A percentile compares a stretch with the other conserved stretches of the same genome.
These are phyloP conservation scores for Rhododendron henanense DNA, from an alignment of 148 eudicot species.

Conservation along the genomic window DNA sequence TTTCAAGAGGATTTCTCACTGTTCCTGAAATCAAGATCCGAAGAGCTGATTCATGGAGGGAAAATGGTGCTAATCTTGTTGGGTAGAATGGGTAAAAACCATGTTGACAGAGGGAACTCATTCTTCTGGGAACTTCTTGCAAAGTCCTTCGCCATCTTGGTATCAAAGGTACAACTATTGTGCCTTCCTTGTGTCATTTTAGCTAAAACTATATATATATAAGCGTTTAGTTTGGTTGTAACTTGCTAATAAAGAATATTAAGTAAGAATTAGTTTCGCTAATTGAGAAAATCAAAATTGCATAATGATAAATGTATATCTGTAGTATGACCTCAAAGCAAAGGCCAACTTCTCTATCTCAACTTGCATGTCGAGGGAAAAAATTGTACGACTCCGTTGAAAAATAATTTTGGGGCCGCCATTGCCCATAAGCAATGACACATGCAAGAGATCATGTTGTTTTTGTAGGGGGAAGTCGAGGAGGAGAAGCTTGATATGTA, in stretches of 20 bases:
- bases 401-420: not conserved
- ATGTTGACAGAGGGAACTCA: conserved; percentile 69
- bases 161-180: conserved; percentile 38
- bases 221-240: too few relatives aligned
- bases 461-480: conserved; percentile 52
- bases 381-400: not conserved
- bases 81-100: conserved; percentile 51
- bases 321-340: not conserved
- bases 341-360: not conserved
- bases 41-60: conserved; percentile 59
- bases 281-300: not conserved
- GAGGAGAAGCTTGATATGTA: conserved; percentile 67
- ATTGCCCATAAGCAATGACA: not conserved
- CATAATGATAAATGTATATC: not conserved
- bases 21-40: conserved; percentile 59
- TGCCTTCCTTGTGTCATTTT: not conserved
- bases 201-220: not conserved
- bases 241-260: too few relatives aligned
- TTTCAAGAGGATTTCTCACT: conserved; percentile 62
- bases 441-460: not conserved
- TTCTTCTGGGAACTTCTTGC: conserved; percentile 77
- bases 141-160: conserved; percentile 45
- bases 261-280: too few relatives aligned
- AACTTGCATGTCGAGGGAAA: not conserved
- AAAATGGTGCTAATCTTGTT: conserved; percentile 67